A percentile compares a stretch with the other conserved stretches of the same genome.
Evolutionary conservation across 1,284 basidiomycete genomes (phyloP).

Genomic region (Ustilago trichophora): DNA sequence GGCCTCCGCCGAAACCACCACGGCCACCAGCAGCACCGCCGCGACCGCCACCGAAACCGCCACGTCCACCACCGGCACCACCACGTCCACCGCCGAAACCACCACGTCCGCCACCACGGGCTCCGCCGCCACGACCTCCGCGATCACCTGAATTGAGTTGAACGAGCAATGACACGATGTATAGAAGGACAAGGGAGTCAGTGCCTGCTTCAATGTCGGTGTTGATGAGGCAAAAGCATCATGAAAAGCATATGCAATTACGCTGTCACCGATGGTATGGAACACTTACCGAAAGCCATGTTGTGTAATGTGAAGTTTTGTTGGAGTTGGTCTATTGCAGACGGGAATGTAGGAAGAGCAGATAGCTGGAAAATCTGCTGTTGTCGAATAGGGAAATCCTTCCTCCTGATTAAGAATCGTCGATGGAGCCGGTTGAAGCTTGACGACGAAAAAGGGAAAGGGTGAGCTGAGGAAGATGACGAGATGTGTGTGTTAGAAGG

Average conservation of each 20-base stretch:
- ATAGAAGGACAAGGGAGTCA: too few relatives aligned
- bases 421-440: constrained; percentile 6
- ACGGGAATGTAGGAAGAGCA: constrained; percentile 11
- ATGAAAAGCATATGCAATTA: too few relatives aligned
- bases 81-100: constrained; percentile 65
- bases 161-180: not conserved
- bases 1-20: constrained; percentile 56
- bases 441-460: constrained; percentile 10
- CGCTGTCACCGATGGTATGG: not conserved
- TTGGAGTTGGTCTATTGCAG: constrained; percentile 25
- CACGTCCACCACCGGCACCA: constrained; percentile 69
- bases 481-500: constrained; percentile 2
- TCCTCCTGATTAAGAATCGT: constrained; percentile 1
- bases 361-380: constrained; percentile 10
- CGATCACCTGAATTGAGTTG: constrained; percentile 48
- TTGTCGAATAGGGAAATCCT: not conserved
- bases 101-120: constrained; percentile 55
- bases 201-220: not conserved
- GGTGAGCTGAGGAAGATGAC: not conserved
- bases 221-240: not conserved
- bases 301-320: constrained; percentile 13
- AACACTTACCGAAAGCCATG: constrained; percentile 47
- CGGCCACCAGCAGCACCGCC: constrained; percentile 70
- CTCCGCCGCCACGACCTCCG: constrained; percentile 58
- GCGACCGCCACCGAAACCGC: constrained; percentile 44